Percentiles rank a stretch among this genome's conserved stretches.
Conservation (phyloP, 129 eudicot genomes). For the Centella asiatica region DNA sequence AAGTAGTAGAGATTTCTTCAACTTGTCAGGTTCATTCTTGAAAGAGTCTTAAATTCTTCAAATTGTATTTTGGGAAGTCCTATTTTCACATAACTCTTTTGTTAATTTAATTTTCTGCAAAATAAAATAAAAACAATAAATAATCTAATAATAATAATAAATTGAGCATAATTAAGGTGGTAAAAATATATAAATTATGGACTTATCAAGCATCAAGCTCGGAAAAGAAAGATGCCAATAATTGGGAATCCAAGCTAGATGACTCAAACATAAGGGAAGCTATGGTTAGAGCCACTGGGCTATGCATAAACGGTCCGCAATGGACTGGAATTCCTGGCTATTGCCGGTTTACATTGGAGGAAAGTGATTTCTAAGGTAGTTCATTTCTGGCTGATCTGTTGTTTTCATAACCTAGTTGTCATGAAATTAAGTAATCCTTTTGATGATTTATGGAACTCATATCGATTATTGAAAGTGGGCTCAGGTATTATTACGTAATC, state of each 20-base stretch:
- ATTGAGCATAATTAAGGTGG: no score
- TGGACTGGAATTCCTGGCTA: constrained; percentile 97
- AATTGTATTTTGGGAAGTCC: no score
- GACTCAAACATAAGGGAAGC: constrained; percentile 83
- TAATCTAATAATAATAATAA: no score
- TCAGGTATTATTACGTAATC: not conserved
- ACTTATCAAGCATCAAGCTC: no score
- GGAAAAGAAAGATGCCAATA: constrained; percentile 20
- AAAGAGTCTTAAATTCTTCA: no score
- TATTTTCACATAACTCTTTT: no score
- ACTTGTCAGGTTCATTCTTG: no score
- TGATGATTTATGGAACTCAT: not conserved
- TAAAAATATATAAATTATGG: no score
- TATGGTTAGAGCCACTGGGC: constrained; percentile 62
- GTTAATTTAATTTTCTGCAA: no score
- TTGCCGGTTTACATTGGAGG: constrained; percentile 84
- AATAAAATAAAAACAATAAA: no score
- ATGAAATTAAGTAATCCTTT: constrained; percentile 1
- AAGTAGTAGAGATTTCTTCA: no score
- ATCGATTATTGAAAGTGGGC: not conserved
- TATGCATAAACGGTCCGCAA: constrained; percentile 75
- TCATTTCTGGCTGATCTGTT: not conserved
- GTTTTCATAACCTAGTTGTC: not conserved
- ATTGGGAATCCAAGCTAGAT: constrained; percentile 50
- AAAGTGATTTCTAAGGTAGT: constrained; percentile 27